Evolutionary conservation across 164 flowering plant species (phyloP), one percentile per base, ranked within the genome.

Genomic region (Warburgia ugandensis): DNA sequence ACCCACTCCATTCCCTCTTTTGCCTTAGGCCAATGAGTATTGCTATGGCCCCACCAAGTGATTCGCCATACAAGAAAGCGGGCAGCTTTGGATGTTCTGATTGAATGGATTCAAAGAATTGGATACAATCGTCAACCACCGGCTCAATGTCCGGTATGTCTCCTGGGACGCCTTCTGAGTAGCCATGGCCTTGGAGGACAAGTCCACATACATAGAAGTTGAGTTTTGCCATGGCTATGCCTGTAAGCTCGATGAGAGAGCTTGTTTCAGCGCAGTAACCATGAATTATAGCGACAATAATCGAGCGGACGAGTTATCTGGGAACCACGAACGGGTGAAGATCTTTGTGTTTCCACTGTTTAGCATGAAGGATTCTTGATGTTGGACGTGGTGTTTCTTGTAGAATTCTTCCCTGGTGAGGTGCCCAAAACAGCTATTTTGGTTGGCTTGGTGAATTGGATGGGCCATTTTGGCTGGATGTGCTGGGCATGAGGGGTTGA

Each of bases 141-240:
- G 55, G 48, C 0, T 50, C 11, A 17, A 75, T 59, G 22, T 64
- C 55, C 1, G 79, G 69, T 28, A 75, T 65, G 52, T 75, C 70
- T 13, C 76, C 79, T 4, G 56, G 59, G 0, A 55, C 29, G 26
- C 79, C 79, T 0, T 75, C 68, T 0, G 79, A 75, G 39, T 29
- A 41, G 60, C 79, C 79, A 48, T 75, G 79, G 61, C 79, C 79
- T 40, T 67, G 79, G 9, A 72, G 64, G 62, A 72, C 79, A 2
- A 75, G 58, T 12, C 74, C 68, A 52, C 66, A 69, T 2, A 67
- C 76, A 20, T 52, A 36, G 50, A 66, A 69, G 1, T 77, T 74
- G 1, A 59, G 33, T 32, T 72, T 66, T 9, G 76, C 79, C 7
- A 69, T 53, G 44, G 73, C 74, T 0, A 72, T 63, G 1, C 76